A percentile compares a stretch with the other conserved stretches of the same genome.
Evolutionary conservation across 257 asterid species (phyloP).

Genomic region (Anisodus acutangulus): DNA sequence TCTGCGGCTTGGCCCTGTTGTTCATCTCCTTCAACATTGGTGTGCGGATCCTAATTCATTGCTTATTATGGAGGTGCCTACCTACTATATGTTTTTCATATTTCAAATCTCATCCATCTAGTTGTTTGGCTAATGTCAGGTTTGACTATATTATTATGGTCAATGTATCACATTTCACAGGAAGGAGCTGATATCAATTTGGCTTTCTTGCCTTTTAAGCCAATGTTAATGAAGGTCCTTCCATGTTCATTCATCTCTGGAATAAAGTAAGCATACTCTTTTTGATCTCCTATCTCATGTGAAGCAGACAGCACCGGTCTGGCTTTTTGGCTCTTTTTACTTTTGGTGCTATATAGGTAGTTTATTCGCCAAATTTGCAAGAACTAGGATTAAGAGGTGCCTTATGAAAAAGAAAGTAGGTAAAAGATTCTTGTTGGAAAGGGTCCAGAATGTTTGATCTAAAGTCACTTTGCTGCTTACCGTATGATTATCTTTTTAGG

Average conservation of each 20-base stretch:
- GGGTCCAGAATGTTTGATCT: conserved; percentile 8
- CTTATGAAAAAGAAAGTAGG: neutral
- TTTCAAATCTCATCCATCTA: neutral
- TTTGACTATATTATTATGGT: neutral
- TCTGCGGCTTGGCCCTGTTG: conserved; percentile 86
- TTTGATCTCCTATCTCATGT: conserved; percentile 14
- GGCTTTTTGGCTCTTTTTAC: neutral
- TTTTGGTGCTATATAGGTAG: neutral
- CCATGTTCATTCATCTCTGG: conserved; percentile 87
- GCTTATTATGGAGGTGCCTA: conserved; percentile 78
- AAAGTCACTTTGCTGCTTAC: neutral
- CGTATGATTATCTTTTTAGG: neutral
- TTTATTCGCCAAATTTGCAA: neutral
- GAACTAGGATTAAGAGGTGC: conserved; percentile 10
- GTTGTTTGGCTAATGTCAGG: neutral
- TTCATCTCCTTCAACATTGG: conserved; percentile 83
- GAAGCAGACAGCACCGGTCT: neutral
- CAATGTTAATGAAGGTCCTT: conserved; percentile 78
- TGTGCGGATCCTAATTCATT: conserved; percentile 67
- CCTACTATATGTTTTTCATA: conserved; percentile 1
- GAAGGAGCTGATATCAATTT: conserved; percentile 64
- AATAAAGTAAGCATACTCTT: conserved; percentile 53
- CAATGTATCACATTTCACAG: conserved; percentile 42
- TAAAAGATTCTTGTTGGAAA: conserved; percentile 5
- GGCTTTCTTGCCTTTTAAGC: conserved; percentile 74